These are phyloP conservation scores for Penicillium decumbens DNA, from an alignment of 2,329 filamentous ascomycete genomes.

Conservation along the genomic window DNA sequence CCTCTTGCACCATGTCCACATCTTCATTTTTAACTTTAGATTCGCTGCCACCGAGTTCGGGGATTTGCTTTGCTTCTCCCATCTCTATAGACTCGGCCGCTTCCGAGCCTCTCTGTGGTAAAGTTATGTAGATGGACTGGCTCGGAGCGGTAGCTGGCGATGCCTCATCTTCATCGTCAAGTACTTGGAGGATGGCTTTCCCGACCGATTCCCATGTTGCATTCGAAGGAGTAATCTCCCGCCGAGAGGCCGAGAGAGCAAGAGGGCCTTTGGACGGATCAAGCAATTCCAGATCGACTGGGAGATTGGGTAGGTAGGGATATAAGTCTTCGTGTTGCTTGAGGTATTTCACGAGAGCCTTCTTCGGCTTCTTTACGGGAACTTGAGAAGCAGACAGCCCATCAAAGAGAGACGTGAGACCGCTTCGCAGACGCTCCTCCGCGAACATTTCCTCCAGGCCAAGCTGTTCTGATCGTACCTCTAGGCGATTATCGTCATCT, in stretches of 20 bases:
- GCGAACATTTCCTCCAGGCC: slow-evolving; percentile 55
- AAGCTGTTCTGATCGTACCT: slow-evolving; percentile 53
- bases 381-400: slow-evolving; percentile 51
- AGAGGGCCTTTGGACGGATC: slow-evolving; percentile 33
- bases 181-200: slow-evolving; percentile 44
- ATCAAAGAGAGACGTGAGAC: slow-evolving; percentile 52
- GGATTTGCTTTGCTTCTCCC: slow-evolving; percentile 12
- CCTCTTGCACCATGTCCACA: slow-evolving; percentile 16
- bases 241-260: slow-evolving; percentile 35
- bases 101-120: slow-evolving; percentile 35
- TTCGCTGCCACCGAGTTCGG: slow-evolving; percentile 9
- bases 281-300: slow-evolving; percentile 27
- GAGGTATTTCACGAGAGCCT: slow-evolving; percentile 50
- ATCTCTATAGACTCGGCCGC: slow-evolving; percentile 15
- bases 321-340: slow-evolving; percentile 54
- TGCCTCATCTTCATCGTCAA: slow-evolving; percentile 41
- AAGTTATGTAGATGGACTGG: slow-evolving; percentile 38
- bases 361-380: slow-evolving; percentile 49
- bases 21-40: slow-evolving; percentile 13
- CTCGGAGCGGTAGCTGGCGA: slow-evolving; percentile 30
- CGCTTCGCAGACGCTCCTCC: slow-evolving; percentile 47
- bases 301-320: slow-evolving; percentile 40
- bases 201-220: slow-evolving; percentile 48
- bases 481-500: slow-evolving; percentile 55
- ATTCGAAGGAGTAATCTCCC: slow-evolving; percentile 34